Evolutionary conservation across 805 yeast genomes (phyloP).

Genomic region (Helenozyma baotianmanensis): DNA sequence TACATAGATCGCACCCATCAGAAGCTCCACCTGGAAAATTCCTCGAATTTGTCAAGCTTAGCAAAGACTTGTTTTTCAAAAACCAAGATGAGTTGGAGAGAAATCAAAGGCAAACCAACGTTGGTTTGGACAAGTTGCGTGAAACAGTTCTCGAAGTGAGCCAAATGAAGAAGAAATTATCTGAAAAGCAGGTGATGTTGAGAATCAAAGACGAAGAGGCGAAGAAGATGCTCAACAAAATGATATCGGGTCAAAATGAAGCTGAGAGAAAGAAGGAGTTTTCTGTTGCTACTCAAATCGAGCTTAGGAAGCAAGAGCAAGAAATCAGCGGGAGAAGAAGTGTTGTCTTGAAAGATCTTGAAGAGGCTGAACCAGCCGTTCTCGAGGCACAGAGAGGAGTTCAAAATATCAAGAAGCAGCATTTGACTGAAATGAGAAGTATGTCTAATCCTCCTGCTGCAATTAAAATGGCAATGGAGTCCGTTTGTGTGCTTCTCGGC

Average conservation of each 20-base stretch:
- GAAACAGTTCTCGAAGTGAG: constrained; percentile 76
- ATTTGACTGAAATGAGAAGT: constrained; percentile 81
- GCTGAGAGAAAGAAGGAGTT: constrained; percentile 89
- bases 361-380: constrained; percentile 78
- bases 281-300: constrained; percentile 67
- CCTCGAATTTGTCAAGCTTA: constrained; percentile 45
- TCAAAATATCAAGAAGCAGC: constrained; percentile 88
- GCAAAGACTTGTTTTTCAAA: constrained; percentile 36
- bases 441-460: constrained; percentile 90
- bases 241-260: constrained; percentile 83
- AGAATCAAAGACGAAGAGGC: constrained; percentile 64
- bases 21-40: constrained; percentile 51
- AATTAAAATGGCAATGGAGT: constrained; percentile 78
- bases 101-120: constrained; percentile 64
- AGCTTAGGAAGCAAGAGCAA: constrained; percentile 62
- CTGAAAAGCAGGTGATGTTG: constrained; percentile 48
- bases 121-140: constrained; percentile 68
- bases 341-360: constrained; percentile 60
- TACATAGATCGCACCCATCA: constrained; percentile 35
- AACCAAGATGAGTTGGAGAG: constrained; percentile 52
- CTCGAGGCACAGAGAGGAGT: constrained; percentile 83
- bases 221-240: constrained; percentile 59
- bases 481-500: constrained; percentile 82
- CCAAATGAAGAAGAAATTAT: constrained; percentile 49
- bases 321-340: constrained; percentile 52